Evolutionary conservation across 176 grass and related monocot species (phyloP), one percentile per base, ranked within the genome.

Genomic region (Phyllostachys edulis): DNA sequence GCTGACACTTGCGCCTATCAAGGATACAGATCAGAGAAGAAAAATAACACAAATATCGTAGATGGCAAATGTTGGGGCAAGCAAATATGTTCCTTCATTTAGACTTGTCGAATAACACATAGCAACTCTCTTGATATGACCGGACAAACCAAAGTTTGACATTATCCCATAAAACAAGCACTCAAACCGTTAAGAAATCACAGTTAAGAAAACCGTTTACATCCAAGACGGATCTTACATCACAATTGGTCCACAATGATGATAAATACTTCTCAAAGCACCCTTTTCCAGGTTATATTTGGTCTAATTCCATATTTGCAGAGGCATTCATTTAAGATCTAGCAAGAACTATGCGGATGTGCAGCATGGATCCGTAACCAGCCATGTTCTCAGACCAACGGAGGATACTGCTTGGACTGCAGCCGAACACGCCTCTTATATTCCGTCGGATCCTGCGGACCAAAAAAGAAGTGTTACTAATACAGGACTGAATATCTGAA

Each of bases 351-450:
- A 89, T 45, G 75, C 9, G 80, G 70, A 91, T 91, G 80, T 91
- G 85, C 89, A 87, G 69, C 76, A 87, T 76, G 76, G 80, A 80
- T 84, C 80, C 56, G 52, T 80, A 84, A 21, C 51, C 7, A 17
- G 80, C 20, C 52, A 45, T 54, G 13, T 68, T 70, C 69, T 91
- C 85, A 98, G 42, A 95, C 59, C 87, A 95, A 49, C 0, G 91
- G 70, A 5, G 96, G 96, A 71, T 92, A 98, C 79, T 91, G 88
- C 85, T 90, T 95, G 21, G 93, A 80, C 73, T 98, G 93, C 82
- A 87, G 71, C 34, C 72, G 86, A 75, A 98, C 92, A 67, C 92
- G 88, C 81, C 81, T 98, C 84, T 86, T 98, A 57, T 98, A 98
- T 51, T 98, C 95, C 0, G 70, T 49, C 18, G 62, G 82, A 80